Base-by-base conservation (phyloP, 805 yeast species). In the Metschnikowia chrysomelidarum region DNA sequence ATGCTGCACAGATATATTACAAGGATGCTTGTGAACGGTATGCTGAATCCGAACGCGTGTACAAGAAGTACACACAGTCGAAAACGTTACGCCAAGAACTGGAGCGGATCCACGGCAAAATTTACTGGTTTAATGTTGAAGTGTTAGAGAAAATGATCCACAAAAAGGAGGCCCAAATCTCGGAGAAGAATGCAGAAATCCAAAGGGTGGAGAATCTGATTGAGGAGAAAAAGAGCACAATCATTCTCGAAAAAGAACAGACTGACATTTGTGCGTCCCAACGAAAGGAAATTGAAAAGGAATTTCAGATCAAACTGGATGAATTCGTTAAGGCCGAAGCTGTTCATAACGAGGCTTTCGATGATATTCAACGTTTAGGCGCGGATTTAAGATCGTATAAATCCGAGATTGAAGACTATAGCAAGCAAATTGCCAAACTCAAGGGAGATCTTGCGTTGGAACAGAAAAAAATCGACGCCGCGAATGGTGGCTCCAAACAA, bases 401-500 rank as follows among this genome's bases (percentile, higher is more conserved):
- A 25, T 23, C 44, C 3, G 57, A 56, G 24, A 58, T 61, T 11
- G 49, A 44, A 25, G 40, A 32, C 1, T 34, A 42, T 17, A 35
- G 41, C 20, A 35, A 29, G 4, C 32, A 42, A 24, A 29, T 46
- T 16, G 28, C 40, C 16, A 22, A 27, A 16, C 50, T 49, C 19
- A 46, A 54, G 17, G 38, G 43, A 5, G 56, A 53, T 9, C 56
- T 65, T 5, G 40, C 38, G 5, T 31, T 30, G 2, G 78, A 73
- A 42, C 65, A 60, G 43, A 47, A 49, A 21, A 56, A 65, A 44
- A 56, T 74, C 11, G 69, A 67, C 21, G 56, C 53, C 9, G 53
- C 62, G 5, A 62, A 63, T 35, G 78, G 76, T 11, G 76, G 73
- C 1, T 60, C 69, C 4, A 66, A 62, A 30, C 70, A 67, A 18